Base-by-base conservation (phyloP, 169 alveolate species). In the Plasmodium ovale region DNA sequence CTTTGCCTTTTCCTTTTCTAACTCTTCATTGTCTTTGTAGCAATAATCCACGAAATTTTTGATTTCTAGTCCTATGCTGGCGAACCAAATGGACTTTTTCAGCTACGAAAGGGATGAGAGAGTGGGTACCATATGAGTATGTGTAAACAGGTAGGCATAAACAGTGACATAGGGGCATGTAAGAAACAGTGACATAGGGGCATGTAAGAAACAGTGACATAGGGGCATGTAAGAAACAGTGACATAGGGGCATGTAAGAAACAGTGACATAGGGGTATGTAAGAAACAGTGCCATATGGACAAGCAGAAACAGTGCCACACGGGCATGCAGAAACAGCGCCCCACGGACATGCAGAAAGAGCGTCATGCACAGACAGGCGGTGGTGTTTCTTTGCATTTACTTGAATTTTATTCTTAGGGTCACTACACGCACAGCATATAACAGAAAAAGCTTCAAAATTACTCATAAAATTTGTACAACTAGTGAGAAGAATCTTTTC, bases 361-460 rank as follows among this genome's bases (percentile, higher is more conserved):
- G 14, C 27, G 16, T 23, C 19, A 21, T 19, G 7, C 16, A 21
- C 16, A 7, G n/a, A 12, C 31, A 16, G 10, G 35, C n/a, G 31
- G 31, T 64, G 3, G 16, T 49, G 6, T 39, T 69, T 23, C 47
- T 44, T 44, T 47, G 19, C 31, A 3, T 16, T 31, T 44, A 79
- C 89, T 54, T 79, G 89, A 21, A 79, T 82, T 68, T 79, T 79
- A 58, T 65, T 79, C 42, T 79, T 79, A 10, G 89, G 89, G 27
- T 79, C 89, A 56, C 14, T 79, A 21, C 89, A 79, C 27, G 71
- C 79, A 44, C 89, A 79, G 31, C 89, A 79, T 16, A 79, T 65
- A 21, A 58, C 59, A 6, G 89, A 35, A 51, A 79, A 79, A 21
- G 14, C 44, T 62, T 77, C 89, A 53, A 77, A 77, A 60, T 77